Evolutionary conservation across 2,329 filamentous ascomycete species (phyloP).

Genomic region (Fusarium nodosum): DNA sequence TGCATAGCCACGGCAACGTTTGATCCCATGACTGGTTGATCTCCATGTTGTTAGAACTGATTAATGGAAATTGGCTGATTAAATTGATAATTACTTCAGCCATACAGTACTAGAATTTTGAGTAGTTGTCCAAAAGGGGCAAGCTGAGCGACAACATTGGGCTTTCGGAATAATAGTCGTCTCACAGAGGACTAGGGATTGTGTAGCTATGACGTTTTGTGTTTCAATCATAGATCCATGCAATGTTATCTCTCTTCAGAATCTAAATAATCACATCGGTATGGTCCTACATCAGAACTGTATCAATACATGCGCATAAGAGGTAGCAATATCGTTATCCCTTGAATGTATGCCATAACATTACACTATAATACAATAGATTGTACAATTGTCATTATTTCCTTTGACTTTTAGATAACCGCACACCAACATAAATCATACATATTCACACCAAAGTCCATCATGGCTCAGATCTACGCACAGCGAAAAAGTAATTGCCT

Average conservation of each 20-base stretch:
- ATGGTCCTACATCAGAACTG: background rate
- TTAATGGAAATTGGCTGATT: constrained; percentile 2
- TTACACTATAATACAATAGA: constrained; percentile 38
- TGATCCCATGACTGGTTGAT: constrained; percentile 12
- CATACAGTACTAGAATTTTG: background rate
- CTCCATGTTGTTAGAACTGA: background rate
- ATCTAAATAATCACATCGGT: background rate
- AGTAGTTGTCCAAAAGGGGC: constrained; percentile 7
- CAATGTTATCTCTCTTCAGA: background rate
- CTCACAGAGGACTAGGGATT: constrained; percentile 15
- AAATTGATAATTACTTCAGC: background rate
- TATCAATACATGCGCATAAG: background rate
- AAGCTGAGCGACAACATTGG: constrained; percentile 22
- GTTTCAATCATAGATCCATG: constrained; percentile 1
- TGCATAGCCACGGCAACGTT: constrained; percentile 17
- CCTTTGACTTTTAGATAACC: constrained; percentile 12
- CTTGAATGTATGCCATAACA: background rate
- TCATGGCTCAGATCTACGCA: constrained; percentile 63
- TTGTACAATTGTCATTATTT: constrained; percentile 2
- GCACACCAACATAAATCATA: constrained; percentile 26
- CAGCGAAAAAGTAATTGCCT: constrained; percentile 96
- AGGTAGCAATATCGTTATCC: background rate
- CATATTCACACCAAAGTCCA: constrained; percentile 6
- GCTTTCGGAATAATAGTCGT: constrained; percentile 5
- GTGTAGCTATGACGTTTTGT: constrained; percentile 10